Conservation (phyloP, 345 rosid species). For the Eucalyptus shirleyi region DNA sequence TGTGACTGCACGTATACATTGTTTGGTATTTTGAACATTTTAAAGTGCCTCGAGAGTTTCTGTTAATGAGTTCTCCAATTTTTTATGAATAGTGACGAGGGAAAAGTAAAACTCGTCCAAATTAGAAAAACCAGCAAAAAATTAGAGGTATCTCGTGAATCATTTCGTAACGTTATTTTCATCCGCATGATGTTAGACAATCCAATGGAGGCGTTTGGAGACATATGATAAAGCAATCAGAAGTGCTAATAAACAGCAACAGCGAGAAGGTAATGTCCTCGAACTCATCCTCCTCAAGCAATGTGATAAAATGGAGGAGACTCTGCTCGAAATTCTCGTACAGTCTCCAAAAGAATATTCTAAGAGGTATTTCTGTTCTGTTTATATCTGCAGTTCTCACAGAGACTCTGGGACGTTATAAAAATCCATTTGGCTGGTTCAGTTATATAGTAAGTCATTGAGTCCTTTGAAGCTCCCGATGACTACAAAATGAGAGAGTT, state of each 20-base stretch:
- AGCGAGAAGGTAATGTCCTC: neutral
- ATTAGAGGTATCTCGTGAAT: no score
- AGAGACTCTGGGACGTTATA: fast-evolving
- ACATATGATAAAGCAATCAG: fast-evolving
- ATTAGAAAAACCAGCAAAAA: neutral
- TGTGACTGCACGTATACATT: neutral
- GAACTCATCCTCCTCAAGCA: neutral
- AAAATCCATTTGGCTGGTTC: fast-evolving
- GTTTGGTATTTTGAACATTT: neutral
- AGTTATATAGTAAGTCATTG: neutral
- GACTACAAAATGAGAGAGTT: neutral
- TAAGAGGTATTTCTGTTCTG: neutral
- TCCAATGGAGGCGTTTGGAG: neutral
- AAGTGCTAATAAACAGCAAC: fast-evolving
- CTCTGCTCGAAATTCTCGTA: neutral
- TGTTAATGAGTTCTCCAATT: neutral
- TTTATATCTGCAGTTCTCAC: fast-evolving
- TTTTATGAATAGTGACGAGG: neutral
- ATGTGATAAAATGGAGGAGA: neutral
- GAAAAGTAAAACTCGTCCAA: neutral
- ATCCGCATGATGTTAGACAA: fast-evolving
- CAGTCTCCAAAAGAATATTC: neutral
- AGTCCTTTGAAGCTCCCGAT: fast-evolving
- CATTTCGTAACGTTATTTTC: neutral
- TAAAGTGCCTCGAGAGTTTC: neutral